Evolutionary conservation across 1,284 basidiomycete genomes (phyloP), one percentile per base, ranked within the genome.

Genomic region (Mycena sp.): DNA sequence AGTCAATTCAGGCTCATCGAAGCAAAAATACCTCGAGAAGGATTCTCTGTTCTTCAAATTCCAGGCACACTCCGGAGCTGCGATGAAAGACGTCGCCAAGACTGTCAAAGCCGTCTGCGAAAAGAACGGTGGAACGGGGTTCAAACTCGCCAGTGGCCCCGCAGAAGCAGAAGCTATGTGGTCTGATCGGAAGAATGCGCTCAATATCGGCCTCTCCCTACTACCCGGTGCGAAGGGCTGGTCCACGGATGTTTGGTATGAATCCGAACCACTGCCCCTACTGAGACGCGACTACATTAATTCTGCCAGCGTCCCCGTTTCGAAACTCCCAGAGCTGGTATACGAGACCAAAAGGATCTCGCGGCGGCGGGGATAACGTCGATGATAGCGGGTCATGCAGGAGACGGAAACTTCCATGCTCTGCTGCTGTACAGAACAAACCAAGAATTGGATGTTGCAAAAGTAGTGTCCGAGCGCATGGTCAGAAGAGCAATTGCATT

Each of bases 191-290:
- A 98, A 98, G 82, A 92, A 92, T 52, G 93, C 91, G 9, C 81
- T 91, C 40, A 94, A 89, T 80, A 83, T 87, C 10, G 87, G 89
- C 1, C 71, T 94, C 70, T 88, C 89, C 53, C 74, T 91, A 35
- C 76, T 86, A n/a, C 86, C 88, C 7, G 88, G 87, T 6, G 77
- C 82, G 1, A 85, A 81, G 61, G 90, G 87, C 1, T 94, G 92
- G 90, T 83, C 87, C 19, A 96, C 95, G 17, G 95, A 96, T 77
- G 92, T 94, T 45, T 94, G 93, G 92, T 93, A 60, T 56, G 88
- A n/a, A n/a, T n/a, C n/a, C n/a, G n/a, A n/a, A n/a, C n/a, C n/a
- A n/a, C n/a, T n/a, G n/a, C n/a, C n/a, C n/a, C n/a, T n/a, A n/a
- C n/a, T n/a, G n/a, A n/a, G n/a, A n/a, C n/a, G n/a, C n/a, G n/a